phyloP scores from a whole-genome alignment of 805 yeast species.

The Ogataea angusta region DNA sequence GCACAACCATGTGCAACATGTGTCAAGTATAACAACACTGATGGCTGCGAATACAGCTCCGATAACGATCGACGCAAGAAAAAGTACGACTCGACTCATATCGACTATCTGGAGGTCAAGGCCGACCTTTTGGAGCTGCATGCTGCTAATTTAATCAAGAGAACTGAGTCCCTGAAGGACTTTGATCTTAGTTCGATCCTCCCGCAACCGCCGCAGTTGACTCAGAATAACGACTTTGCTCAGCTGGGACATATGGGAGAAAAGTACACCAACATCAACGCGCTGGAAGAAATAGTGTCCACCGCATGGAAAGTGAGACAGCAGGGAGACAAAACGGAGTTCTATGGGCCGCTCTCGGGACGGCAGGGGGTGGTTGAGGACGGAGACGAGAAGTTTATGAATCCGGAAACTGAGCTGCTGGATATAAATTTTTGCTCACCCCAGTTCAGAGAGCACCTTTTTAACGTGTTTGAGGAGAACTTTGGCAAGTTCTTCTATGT shows the following conservation, averaged over 20 bases:
- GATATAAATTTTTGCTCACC: conserved; percentile 15
- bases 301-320: conserved; percentile 35
- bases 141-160: conserved; percentile 25
- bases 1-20: conserved; percentile 25
- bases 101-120: conserved; percentile 32
- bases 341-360: conserved; percentile 36
- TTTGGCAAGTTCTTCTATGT: conserved; percentile 30
- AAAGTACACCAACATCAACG: conserved; percentile 24
- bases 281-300: conserved; percentile 32
- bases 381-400: conserved; percentile 20
- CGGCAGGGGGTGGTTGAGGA: conserved; percentile 25
- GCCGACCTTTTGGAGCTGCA: conserved; percentile 28
- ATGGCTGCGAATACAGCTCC: conserved; percentile 23
- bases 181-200: conserved; percentile 7
- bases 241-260: conserved; percentile 2
- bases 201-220: conserved; percentile 17
- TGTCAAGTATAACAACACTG: conserved; percentile 16
- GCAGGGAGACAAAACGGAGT: conserved; percentile 30
- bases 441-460: conserved; percentile 6
- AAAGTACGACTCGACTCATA: conserved; percentile 32
- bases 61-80: conserved; percentile 30
- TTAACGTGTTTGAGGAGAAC: conserved; percentile 22
- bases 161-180: conserved; percentile 18
- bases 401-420: neutral
- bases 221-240: conserved; percentile 9